Base-by-base conservation (phyloP, 441 rosid species). In the Manihot esculenta region DNA sequence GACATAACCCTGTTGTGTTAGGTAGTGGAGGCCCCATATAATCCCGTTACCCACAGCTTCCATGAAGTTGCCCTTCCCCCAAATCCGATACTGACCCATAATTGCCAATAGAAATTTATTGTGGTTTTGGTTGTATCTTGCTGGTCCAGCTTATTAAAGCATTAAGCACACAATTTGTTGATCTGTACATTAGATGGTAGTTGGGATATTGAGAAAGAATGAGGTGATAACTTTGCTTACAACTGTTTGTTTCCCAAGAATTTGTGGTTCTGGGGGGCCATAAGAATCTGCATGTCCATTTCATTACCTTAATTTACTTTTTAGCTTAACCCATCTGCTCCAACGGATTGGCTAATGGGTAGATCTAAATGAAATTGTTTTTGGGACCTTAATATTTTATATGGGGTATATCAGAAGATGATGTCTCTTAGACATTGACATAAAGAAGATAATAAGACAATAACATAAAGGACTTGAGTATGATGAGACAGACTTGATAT, bases 81-180 rank as follows among this genome's bases (percentile, higher is more conserved):
- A 33, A 33, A 4, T n/a, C n/a, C 60, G n/a, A 30, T 53, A 55
- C 66, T 67, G 69, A 66, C 79, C 78, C 76, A 67, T 77, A 76
- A 41, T 61, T 64, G 5, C 61, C n/a, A 56, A 56, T 56, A 62
- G 53, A 59, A 58, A 49, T 44, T 65, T 76, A 55, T 23, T 67
- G 75, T 59, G 68, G 54, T 74, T 77, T 71, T 78, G 81, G 81
- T 78, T 62, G 65, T 66, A 72, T 79, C 72, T 75, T 65, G 74
- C 66, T 75, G 77, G 67, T 77, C 70, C 70, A 42, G 62, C 57
- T 51, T 64, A 59, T 45, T 50, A 54, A 56, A 41, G 30, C 12
- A 5, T 30, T 62, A 30, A 35, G 74, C 54, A 60, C 42, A 27
- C 50, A 5, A 18, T 45, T 17, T 51, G 15, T 33, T 44, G 48